Base-by-base conservation (phyloP, 306 rosid genomes). In the Prunus armeniaca region DNA sequence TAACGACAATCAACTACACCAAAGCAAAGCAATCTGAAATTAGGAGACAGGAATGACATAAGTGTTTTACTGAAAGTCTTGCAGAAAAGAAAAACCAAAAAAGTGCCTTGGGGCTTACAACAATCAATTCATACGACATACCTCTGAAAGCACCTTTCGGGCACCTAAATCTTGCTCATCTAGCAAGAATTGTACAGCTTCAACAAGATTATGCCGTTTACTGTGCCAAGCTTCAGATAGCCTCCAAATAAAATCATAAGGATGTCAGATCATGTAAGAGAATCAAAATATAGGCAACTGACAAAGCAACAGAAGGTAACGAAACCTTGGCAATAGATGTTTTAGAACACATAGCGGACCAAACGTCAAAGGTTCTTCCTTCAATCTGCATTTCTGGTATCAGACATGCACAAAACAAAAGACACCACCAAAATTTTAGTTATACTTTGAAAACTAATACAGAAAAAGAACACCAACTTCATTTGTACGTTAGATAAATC, bases 311-410 rank as follows among this genome's bases (percentile, higher is more conserved):
- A 75, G 63, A 72, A 73, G 65, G 51, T 25, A 61, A 18, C 69
- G 62, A 74, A 85, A 94, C 98, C 98, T 91, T 45, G 98, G 98
- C 81, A 94, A 84, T 67, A 94, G 97, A 86, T 90, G 98, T 87
- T 94, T 90, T 79, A 94, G 72, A 81, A 94, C 93, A 65, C 93
- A 87, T 19, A 91, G 90, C 54, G 91, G 87, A 65, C 97, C 96
- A 78, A 87, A 90, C 65, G 94, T 88, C 85, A 86, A 78, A 45
- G 91, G 87, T 60, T 94, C 96, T 86, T 94, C 98, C 88, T 87
- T 90, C 85, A 91, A 78, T 85, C 85, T 83, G 88, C 97, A 94
- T 90, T 94, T 94, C 98, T 94, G 87, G 73, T 72, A 50, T 74
- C 67, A 28, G 25, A 54, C 46, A 71, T 41, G 51, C 38, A 66